These are phyloP conservation scores for Bimuria novae-zelandiae DNA, from an alignment of 2,329 filamentous ascomycete species.

Conservation along the genomic window DNA sequence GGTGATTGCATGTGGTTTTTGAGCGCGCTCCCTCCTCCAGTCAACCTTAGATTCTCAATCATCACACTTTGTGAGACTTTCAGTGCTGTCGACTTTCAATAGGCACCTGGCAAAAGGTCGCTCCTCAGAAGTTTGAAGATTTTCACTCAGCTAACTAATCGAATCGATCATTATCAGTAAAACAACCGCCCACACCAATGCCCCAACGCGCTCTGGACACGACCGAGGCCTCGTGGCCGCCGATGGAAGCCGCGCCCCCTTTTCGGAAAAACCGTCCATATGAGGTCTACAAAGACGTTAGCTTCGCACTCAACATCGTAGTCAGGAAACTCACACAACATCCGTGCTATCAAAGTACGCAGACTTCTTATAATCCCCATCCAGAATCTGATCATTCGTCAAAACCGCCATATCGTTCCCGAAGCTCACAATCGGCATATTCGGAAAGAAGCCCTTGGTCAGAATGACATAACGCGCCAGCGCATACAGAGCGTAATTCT, in stretches of 20 bases:
- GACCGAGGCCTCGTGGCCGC: background rate
- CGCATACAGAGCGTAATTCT: conserved; percentile 42
- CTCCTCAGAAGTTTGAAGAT: too few relatives aligned
- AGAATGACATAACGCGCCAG: conserved; percentile 37
- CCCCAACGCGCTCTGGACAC: background rate
- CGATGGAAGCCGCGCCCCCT: conserved; percentile 1
- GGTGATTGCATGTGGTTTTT: too few relatives aligned
- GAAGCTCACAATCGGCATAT: conserved; percentile 37
- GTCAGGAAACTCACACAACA: conserved; percentile 28
- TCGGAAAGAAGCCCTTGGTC: conserved; percentile 36
- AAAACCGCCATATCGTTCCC: conserved; percentile 36
- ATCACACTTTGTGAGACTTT: too few relatives aligned
- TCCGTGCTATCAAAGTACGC: conserved; percentile 36
- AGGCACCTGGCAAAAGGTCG: too few relatives aligned
- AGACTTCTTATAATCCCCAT: conserved; percentile 34
- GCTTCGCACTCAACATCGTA: background rate
- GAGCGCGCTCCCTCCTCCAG: too few relatives aligned
- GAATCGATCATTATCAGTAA: background rate
- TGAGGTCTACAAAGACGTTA: background rate
- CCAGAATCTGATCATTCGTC: conserved; percentile 39
- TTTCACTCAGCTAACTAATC: background rate
- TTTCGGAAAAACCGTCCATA: background rate
- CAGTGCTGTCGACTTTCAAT: too few relatives aligned
- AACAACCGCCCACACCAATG: background rate
- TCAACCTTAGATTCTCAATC: too few relatives aligned